Conservation (phyloP, 495 filamentous ascomycete genomes). For the Tuber aestivum region DNA sequence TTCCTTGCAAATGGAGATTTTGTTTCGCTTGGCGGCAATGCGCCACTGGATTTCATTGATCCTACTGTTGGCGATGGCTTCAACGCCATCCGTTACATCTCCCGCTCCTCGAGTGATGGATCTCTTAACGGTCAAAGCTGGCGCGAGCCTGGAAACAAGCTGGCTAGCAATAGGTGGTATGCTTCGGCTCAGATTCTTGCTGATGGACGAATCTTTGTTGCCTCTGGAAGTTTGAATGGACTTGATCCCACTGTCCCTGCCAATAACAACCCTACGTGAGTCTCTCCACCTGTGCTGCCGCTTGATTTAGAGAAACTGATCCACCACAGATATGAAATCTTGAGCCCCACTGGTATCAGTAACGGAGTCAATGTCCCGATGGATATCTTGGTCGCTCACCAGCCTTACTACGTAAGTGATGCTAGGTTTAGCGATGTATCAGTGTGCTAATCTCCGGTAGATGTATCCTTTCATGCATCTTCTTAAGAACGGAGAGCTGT, state of each 20-base stretch:
- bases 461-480: slow-evolving; percentile 59
- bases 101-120: slow-evolving; percentile 49
- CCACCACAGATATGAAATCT: slow-evolving; percentile 48
- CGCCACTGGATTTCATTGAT: slow-evolving; percentile 52
- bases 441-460: neutral
- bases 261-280: slow-evolving; percentile 58
- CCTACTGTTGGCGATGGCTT: slow-evolving; percentile 57
- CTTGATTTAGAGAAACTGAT: neutral
- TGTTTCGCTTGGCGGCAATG: slow-evolving; percentile 56
- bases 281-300: slow-evolving; percentile 6
- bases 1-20: slow-evolving; percentile 56
- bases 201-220: slow-evolving; percentile 55
- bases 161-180: slow-evolving; percentile 56
- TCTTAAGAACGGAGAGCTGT: slow-evolving; percentile 53
- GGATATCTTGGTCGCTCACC: slow-evolving; percentile 52
- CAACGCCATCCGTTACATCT: slow-evolving; percentile 52
- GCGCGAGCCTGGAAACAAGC: slow-evolving; percentile 54
- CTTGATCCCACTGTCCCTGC: slow-evolving; percentile 51
- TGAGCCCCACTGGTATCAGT: slow-evolving; percentile 47
- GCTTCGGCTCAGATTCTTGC: slow-evolving; percentile 55
- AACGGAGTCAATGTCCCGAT: slow-evolving; percentile 48
- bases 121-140: slow-evolving; percentile 51
- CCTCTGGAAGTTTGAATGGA: slow-evolving; percentile 58
- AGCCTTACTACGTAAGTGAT: slow-evolving; percentile 56
- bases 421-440: neutral